These are phyloP conservation scores for Rhododendron simsii DNA, from an alignment of 148 eudicot species.

Conservation along the genomic window DNA sequence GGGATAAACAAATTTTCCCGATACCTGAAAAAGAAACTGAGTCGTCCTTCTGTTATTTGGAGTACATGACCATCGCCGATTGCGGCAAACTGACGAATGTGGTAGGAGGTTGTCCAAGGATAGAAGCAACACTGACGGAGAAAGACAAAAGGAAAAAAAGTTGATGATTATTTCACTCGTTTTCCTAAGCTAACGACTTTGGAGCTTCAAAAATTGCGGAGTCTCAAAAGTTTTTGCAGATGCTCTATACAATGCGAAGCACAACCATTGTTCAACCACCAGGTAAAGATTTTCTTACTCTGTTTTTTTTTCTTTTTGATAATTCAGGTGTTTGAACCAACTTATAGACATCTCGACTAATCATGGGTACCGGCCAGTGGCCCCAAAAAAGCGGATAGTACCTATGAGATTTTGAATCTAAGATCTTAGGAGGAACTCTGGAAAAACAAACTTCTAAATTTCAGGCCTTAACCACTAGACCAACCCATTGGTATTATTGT, in stretches of 20 bases:
- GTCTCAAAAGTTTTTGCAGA: background rate
- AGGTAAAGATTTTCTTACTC: too few relatives aligned
- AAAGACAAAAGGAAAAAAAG: background rate
- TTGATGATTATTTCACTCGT: background rate
- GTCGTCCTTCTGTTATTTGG: background rate
- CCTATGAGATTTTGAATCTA: too few relatives aligned
- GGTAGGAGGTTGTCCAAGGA: background rate
- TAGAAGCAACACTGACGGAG: background rate
- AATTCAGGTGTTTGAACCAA: too few relatives aligned
- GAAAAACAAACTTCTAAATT: too few relatives aligned
- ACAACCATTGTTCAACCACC: background rate
- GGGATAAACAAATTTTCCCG: background rate
- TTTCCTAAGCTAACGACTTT: background rate
- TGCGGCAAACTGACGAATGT: background rate
- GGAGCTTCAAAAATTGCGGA: accelerated
- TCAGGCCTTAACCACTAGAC: too few relatives aligned
- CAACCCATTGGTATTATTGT: too few relatives aligned
- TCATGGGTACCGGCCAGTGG: too few relatives aligned
- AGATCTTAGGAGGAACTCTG: too few relatives aligned
- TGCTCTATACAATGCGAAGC: background rate
- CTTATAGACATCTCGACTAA: too few relatives aligned
- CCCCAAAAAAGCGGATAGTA: too few relatives aligned
- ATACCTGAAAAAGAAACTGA: background rate
- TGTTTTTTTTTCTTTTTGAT: too few relatives aligned
- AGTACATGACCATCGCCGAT: accelerated